Evolutionary conservation across 768 basidiomycete genomes (phyloP), one percentile per base, ranked within the genome.

Genomic region (Fomitopsis pulvina): DNA sequence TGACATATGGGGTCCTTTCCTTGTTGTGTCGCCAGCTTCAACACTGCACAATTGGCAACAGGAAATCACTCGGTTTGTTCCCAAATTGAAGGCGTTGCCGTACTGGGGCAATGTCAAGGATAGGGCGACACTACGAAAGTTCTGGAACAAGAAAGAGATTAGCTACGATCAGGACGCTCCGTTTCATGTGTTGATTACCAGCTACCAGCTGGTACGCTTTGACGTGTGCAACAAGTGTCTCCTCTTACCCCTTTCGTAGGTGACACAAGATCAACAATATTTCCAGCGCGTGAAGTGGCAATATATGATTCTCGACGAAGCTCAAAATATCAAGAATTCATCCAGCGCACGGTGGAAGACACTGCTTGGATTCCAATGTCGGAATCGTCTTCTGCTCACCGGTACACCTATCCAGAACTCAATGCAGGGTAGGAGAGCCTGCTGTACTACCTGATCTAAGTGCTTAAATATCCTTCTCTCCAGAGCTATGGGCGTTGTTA

Each of bases 1-100:
- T 63, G 90, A 98, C 61, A 96, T 98, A 51, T 99, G 96, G 96
- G 96, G 96, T 0, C 96, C 96, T 11, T 99, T 99, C 75, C 77
- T 99, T 20, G 94, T 99, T 43, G 93, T 99, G 34, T 92, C 96
- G 1, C 96, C 96, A 5, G 88, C 92, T 2, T 96, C 95, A 5
- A 99, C 96, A 0, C 74, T 99, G 52, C 95, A 98, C 67, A 98
- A 98, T 62, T 99, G 96, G 96, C 95, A 98, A 64, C 96, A 98
- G 63, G 96, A 99, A 66, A 75, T 99, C 48, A 89, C 93, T 16
- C 85, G 93, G 22, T 99, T 99, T 63, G 92, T 96, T 4, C 96
- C 96, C 22, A 75, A 76, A 47, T 77, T 99, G 45, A 98, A 97
- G 65, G 92, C 93, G 2, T 69, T 99, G 38, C 96, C 96, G 1